Evolutionary conservation across 139 green algal genomes (phyloP).

Genomic region (Chloropicon primus): DNA sequence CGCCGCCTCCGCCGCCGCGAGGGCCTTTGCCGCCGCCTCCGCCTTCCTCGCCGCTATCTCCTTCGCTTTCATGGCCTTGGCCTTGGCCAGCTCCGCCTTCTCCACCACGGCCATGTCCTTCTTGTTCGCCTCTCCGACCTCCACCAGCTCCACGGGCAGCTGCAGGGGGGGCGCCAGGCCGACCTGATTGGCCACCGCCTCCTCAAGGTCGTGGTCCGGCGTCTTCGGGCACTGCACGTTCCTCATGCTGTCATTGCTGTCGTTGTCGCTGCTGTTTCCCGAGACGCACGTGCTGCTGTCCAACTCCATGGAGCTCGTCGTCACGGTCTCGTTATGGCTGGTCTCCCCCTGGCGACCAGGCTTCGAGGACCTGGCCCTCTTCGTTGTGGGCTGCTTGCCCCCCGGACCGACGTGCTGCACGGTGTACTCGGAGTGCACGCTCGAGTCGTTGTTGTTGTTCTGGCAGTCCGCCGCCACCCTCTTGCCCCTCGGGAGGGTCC

Average conservation of each 20-base stretch:
- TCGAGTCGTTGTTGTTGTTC: not conserved
- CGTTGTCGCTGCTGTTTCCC: not conserved
- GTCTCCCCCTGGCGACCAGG: not conserved
- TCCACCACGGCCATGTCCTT: constrained; percentile 28
- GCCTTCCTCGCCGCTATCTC: constrained; percentile 35
- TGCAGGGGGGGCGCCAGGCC: no score
- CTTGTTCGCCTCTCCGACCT: not conserved
- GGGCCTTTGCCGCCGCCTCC: not conserved
- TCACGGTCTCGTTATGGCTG: not conserved
- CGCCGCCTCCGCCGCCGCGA: constrained; percentile 7
- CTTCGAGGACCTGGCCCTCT: constrained; percentile 6
- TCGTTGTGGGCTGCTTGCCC: no score
- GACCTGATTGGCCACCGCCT: no score
- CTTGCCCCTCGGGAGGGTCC: not conserved
- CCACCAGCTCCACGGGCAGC: not conserved
- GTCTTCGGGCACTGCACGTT: not conserved
- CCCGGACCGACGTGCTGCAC: no score
- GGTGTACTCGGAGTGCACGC: no score
- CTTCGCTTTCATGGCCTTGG: constrained; percentile 31
- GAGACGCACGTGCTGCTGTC: constrained; percentile 11
- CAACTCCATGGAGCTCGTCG: not conserved
- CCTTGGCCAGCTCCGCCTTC: constrained; percentile 37
- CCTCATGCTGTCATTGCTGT: constrained; percentile 3
- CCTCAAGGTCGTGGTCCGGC: constrained; percentile 21
- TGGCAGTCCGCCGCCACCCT: not conserved